Percentiles rank a stretch among this genome's conserved stretches.
These are phyloP conservation scores for Neocucurbitaria cava DNA, from an alignment of 2,329 filamentous ascomycete species.

Conservation along the genomic window DNA sequence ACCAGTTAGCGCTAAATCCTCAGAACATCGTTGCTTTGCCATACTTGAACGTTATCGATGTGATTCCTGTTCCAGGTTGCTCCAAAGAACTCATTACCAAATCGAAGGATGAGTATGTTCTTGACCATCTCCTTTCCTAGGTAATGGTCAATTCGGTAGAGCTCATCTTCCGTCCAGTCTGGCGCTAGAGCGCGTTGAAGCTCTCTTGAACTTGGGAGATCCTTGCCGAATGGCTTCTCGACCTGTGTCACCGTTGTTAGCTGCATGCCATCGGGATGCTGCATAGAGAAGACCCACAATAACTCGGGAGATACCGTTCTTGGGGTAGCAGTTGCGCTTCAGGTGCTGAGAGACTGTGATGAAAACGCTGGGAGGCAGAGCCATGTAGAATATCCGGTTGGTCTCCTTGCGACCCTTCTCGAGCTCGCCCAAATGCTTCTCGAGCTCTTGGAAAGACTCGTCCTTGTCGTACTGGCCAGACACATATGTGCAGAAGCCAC, in stretches of 20 bases:
- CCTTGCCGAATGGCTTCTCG: slow-evolving; percentile 99
- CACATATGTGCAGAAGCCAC: slow-evolving; percentile 86
- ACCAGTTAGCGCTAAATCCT: slow-evolving; percentile 15
- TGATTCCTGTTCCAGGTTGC: slow-evolving; percentile 99
- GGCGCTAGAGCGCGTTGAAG: slow-evolving; percentile 94
- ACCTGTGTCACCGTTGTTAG: slow-evolving; percentile 64
- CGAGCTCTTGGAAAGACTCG: slow-evolving; percentile 86
- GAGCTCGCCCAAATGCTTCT: slow-evolving; percentile 83
- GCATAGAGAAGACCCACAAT: slow-evolving; percentile 68
- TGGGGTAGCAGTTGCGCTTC: slow-evolving; percentile 96
- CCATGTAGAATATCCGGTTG: slow-evolving; percentile 99
- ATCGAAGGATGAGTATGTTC: slow-evolving; percentile 97
- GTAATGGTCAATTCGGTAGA: slow-evolving; percentile 99
- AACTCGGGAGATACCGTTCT: slow-evolving; percentile 87
- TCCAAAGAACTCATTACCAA: slow-evolving; percentile 98
- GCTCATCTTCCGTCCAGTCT: slow-evolving; percentile 98
- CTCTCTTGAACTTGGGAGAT: slow-evolving; percentile 90
- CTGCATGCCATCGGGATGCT: slow-evolving; percentile 8
- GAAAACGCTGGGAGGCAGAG: slow-evolving; percentile 95
- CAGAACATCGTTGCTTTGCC: slow-evolving; percentile 3
- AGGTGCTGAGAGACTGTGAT: slow-evolving; percentile 96
- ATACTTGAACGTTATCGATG: slow-evolving; percentile 93
- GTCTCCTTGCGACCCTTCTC: slow-evolving; percentile 83
- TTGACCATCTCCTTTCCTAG: slow-evolving; percentile 99
- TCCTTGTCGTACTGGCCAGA: slow-evolving; percentile 98